Evolutionary conservation across 345 rosid species (phyloP).

Genomic region (Eucalyptus albens): DNA sequence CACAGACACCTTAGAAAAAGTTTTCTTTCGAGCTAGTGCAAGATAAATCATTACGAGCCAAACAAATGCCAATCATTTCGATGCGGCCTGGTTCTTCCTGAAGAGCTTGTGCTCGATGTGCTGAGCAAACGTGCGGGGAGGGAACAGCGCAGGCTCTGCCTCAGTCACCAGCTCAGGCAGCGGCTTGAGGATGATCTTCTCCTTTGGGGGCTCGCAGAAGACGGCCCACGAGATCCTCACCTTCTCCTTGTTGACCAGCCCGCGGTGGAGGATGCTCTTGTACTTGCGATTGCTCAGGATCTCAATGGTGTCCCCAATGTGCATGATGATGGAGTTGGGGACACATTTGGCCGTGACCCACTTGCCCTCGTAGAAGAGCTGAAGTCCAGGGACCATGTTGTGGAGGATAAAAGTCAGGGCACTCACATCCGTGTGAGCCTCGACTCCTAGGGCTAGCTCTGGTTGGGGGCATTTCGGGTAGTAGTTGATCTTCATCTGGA

Average conservation of each 20-base stretch:
- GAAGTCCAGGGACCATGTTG: slow-evolving; percentile 97
- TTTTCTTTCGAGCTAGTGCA: not conserved
- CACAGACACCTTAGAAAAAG: not conserved
- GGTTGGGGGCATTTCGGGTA: slow-evolving; percentile 97
- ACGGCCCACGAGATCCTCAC: slow-evolving; percentile 97
- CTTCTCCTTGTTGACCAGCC: slow-evolving; percentile 88
- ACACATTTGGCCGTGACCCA: slow-evolving; percentile 93
- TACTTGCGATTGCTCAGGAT: slow-evolving; percentile 87
- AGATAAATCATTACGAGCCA: not conserved
- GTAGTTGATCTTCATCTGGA: slow-evolving; percentile 89
- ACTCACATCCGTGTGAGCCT: slow-evolving; percentile 90
- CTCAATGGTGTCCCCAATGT: slow-evolving; percentile 85
- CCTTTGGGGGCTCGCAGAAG: slow-evolving; percentile 94
- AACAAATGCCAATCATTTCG: not conserved
- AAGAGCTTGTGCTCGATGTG: slow-evolving; percentile 81
- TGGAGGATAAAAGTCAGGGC: slow-evolving; percentile 94
- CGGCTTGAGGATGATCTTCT: slow-evolving; percentile 82
- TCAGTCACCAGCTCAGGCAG: slow-evolving; percentile 52
- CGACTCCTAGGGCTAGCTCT: slow-evolving; percentile 94
- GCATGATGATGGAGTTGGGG: slow-evolving; percentile 91
- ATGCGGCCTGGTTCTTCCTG: slow-evolving; percentile 34
- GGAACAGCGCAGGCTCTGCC: slow-evolving; percentile 62
- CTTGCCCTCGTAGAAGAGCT: slow-evolving; percentile 67
- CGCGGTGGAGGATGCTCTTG: slow-evolving; percentile 93
- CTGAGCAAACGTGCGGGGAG: slow-evolving; percentile 88